Evolutionary conservation across 805 yeast species (phyloP).

Genomic region (Teunomyces tritomae): DNA sequence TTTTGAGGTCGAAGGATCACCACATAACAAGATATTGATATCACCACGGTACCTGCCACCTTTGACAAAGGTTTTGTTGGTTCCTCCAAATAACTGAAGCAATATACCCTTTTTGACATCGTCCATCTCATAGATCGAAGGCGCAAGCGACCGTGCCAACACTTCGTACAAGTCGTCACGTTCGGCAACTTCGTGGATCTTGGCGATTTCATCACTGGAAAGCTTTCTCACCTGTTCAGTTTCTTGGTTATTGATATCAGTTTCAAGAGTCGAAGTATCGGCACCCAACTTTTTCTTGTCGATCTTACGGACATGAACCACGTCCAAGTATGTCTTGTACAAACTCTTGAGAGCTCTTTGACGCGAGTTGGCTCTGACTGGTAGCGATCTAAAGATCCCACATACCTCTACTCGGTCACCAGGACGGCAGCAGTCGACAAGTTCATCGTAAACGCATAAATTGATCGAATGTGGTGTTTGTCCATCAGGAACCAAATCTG

Average conservation of each 20-base stretch:
- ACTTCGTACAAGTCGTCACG: slow-evolving; percentile 83
- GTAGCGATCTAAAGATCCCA: slow-evolving; percentile 90
- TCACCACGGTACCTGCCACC: slow-evolving; percentile 98
- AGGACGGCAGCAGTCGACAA: slow-evolving; percentile 91
- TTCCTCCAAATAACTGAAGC: slow-evolving; percentile 92
- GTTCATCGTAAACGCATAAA: slow-evolving; percentile 90
- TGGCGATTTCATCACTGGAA: slow-evolving; percentile 64
- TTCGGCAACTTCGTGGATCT: slow-evolving; percentile 57
- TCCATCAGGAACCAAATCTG: slow-evolving; percentile 95
- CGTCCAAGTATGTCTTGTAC: slow-evolving; percentile 91
- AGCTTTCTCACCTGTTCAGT: slow-evolving; percentile 74
- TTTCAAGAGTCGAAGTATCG: slow-evolving; percentile 63
- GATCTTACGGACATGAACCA: slow-evolving; percentile 85
- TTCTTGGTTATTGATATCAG: slow-evolving; percentile 58
- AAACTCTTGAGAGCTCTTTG: slow-evolving; percentile 80
- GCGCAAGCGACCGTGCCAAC: slow-evolving; percentile 88
- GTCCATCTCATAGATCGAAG: slow-evolving; percentile 94
- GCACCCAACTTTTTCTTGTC: slow-evolving; percentile 79
- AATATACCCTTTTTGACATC: slow-evolving; percentile 95
- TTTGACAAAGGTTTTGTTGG: slow-evolving; percentile 81
- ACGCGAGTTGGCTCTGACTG: slow-evolving; percentile 82
- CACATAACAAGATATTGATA: slow-evolving; percentile 85
- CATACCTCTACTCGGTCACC: slow-evolving; percentile 96
- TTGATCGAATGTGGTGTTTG: slow-evolving; percentile 98
- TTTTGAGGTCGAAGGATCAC: slow-evolving; percentile 97